Base-by-base conservation (phyloP, 768 basidiomycete genomes). In the Lactarius pseudohatsudake region DNA sequence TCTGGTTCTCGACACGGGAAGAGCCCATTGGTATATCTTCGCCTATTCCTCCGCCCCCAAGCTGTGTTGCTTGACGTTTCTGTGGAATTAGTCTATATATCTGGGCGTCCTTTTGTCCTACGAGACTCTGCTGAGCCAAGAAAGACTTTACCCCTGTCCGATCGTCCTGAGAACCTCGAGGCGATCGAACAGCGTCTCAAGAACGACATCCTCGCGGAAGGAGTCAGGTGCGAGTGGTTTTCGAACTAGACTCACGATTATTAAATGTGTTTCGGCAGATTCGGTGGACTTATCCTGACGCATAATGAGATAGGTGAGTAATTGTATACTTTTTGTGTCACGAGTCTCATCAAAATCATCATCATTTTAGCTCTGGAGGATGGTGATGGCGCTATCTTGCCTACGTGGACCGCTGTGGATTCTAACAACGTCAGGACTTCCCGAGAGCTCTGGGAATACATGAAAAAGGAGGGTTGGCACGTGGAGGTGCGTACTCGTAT, bases 1-100 rank as follows among this genome's bases (percentile, higher is more conserved):
- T 96, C 34, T 99, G 95, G 94, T 94, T 98, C 77, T 97, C 91
- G 34, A 97, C 96, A 15, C 84, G 97, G 71, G 97, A 99, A 77
- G 97, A 98, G 74, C 95, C 96, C 4, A 86, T 96, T 61, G 86
- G 94, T 94, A 76, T 67, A 87, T 11, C 36, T 5, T 41, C 8
- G 26, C 34, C 34, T 10, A 18, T 54, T 65, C 45, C 28, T 61
- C 53, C 47, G 10, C 36, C 16, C 8, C n/a, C 3, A 9, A 45
- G 6, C 10, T 55, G 4, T 34, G 7, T 40, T 70, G 66, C 69
- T 73, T 69, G 50, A 41, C 59, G 64, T 45, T 22, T 9, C 30
- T 54, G 57, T 22, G 36, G 11, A 34, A 58, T 65, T 78, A 89
- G 87, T 94, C 53, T 94, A 93, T 74, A 92, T 95, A 66, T 92